Evolutionary conservation across 495 filamentous ascomycete species (phyloP), one percentile per base, ranked within the genome.

Genomic region (Wilcoxina mikolae): DNA sequence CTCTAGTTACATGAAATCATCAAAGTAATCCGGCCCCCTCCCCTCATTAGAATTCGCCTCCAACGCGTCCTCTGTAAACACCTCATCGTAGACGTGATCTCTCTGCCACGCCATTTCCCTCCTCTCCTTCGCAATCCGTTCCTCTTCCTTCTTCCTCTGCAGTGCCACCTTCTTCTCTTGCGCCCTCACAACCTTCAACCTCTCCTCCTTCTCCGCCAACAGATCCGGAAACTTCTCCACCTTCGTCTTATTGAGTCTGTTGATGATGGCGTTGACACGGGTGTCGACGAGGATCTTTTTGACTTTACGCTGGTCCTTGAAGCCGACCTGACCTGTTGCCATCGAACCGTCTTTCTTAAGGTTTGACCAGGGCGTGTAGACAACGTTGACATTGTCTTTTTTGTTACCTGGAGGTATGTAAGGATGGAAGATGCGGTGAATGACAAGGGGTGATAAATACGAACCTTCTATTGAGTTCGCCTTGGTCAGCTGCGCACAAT

Each of bases 321-420:
- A 98, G 39, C 85, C 81, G 48, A 98, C 91, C 68, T 98, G 91
- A 22, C 91, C 91, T 2, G 80, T 81, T 3, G 87, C 88, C 91
- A 98, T 98, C 62, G 79, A 83, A n/a, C 88, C 89, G 60, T 91
- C 85, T 66, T 96, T 98, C 68, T 84, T 81, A 4, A 98, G 80
- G 65, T 98, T 98, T 38, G 86, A 84, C 93, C 93, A 96, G 18
- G 91, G 93, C 2, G 91, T 98, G 70, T 96, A 98, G 60, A 98
- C 89, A 53, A 98, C 70, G 15, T 85, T 93, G 56, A 96, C 75
- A 69, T 96, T 96, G 63, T 96, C 91, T 71, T 95, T 95, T 71
- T 98, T 98, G 71, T 96, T 98, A 55, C 91, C 83, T 85, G 46
- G 12, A 25, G n/a, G 10, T 39, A 2, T 39, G 35, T 39, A 54